Evolutionary conservation across 306 rosid genomes (phyloP), one percentile per base, ranked within the genome.

Genomic region (Prunus campanulata): DNA sequence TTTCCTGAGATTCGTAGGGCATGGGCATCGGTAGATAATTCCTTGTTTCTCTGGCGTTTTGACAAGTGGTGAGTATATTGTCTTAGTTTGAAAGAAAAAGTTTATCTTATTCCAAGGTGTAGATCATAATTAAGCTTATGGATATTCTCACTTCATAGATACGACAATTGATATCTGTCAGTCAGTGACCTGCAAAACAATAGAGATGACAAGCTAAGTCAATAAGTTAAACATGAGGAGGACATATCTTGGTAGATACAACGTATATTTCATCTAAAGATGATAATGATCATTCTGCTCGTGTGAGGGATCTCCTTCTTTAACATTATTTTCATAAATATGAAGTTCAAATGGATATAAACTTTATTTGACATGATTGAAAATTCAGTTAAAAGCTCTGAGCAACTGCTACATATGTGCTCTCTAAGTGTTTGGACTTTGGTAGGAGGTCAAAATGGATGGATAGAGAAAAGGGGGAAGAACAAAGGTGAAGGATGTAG

Each of bases 11-110:
- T 95, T 63, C 89, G 91, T 25, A 84, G 98, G 80, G 98, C 98
- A 2, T 95, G 98, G 98, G 98, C 98, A 3, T 89, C 97, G 3
- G 96, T 95, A 22, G 97, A 95, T 76, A 95, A 89, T 77, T 87
- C 97, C 64, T 85, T 95, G 83, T 95, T 92, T 84, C 96, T 95
- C 51, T 95, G 98, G 98, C 98, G 96, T 79, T 90, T 95, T 55
- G 93, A 95, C 77, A 95, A 92, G 91, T 89, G 97, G 98, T 95
- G 82, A 85, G 95, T 83, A 64, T 71, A 60, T 51, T 57, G 50
- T 12, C 44, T 9, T n/a, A 11, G 27, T 14, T 39, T 24, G 46
- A 65, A 65, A 65, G 48, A 65, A 32, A 35, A 56, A 20, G 25
- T 20, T 8, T 20, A 8, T 56, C 62, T 20, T 56, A 56, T 35